Evolutionary conservation across 1,284 basidiomycete species (phyloP).

Genomic region (Tilletia horrida): DNA sequence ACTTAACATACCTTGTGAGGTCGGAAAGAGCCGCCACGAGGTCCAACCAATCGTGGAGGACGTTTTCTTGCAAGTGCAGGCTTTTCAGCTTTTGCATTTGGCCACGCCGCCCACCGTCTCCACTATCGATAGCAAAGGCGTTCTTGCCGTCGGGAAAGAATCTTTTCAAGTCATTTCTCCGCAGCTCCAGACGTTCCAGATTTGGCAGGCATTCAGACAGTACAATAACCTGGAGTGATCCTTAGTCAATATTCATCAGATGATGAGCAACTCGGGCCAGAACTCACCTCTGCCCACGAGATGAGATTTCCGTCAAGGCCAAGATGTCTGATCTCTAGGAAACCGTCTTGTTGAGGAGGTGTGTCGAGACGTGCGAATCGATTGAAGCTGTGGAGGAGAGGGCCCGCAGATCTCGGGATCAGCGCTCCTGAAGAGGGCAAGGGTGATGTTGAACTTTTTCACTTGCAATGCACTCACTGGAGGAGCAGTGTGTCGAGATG

Average conservation of each 20-base stretch:
- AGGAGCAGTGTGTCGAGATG: slow-evolving; percentile 68
- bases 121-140: no score
- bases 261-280: no score
- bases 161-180: slow-evolving; percentile 63
- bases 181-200: slow-evolving; percentile 69
- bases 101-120: no score
- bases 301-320: slow-evolving; percentile 72
- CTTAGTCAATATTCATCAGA: no score
- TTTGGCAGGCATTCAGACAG: slow-evolving; percentile 61
- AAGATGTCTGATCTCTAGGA: slow-evolving; percentile 65
- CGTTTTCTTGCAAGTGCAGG: slow-evolving; percentile 75
- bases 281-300: slow-evolving; percentile 67
- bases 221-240: not conserved
- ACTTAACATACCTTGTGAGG: slow-evolving; percentile 61
- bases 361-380: slow-evolving; percentile 50
- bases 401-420: slow-evolving; percentile 24
- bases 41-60: slow-evolving; percentile 64
- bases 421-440: no score
- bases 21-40: slow-evolving; percentile 59
- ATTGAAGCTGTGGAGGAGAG: slow-evolving; percentile 12
- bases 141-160: no score
- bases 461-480: slow-evolving; percentile 67
- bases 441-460: no score
- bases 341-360: slow-evolving; percentile 55
- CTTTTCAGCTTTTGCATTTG: slow-evolving; percentile 57